Evolutionary conservation across 768 basidiomycete genomes (phyloP).

Genomic region (Rubroboletus pulcherrimus): DNA sequence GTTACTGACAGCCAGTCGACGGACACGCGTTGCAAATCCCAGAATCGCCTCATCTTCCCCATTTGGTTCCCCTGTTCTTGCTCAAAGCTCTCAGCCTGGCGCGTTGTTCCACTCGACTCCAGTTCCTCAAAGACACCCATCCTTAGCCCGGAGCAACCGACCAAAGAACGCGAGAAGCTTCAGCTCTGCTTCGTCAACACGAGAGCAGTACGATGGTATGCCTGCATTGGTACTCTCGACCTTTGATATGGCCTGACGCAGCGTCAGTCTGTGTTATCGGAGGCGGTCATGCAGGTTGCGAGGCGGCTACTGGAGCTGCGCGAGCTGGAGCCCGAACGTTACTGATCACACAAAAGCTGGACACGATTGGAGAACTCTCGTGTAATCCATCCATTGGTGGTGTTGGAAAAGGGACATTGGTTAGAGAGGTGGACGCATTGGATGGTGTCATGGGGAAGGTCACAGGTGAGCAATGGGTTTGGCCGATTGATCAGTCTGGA

Average conservation of each 20-base stretch:
- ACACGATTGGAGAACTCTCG: conserved; percentile 79
- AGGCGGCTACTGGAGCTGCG: conserved; percentile 85
- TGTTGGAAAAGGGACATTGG: conserved; percentile 87
- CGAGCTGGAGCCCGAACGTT: conserved; percentile 78
- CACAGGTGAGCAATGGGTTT: conserved; percentile 50
- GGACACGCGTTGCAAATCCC: neutral
- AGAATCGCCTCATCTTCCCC: neutral
- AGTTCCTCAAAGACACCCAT: neutral
- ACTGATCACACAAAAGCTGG: conserved; percentile 76
- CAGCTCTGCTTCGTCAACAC: neutral
- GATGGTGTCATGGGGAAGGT: conserved; percentile 83
- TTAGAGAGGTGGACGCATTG: conserved; percentile 88
- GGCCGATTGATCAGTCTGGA: neutral
- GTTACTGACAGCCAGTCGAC: conserved; percentile 5
- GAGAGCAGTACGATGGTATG: conserved; percentile 26
- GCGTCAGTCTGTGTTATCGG: conserved; percentile 79
- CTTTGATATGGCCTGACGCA: conserved; percentile 34
- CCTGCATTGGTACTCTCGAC: neutral
- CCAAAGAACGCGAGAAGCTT: neutral
- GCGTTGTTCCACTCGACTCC: neutral
- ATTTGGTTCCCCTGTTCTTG: neutral
- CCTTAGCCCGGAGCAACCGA: neutral
- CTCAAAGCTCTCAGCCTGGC: neutral
- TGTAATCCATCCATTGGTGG: conserved; percentile 94
- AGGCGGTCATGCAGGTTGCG: conserved; percentile 90